A percentile compares a stretch with the other conserved stretches of the same genome.
Conservation (phyloP, 2,329 filamentous ascomycete species). For the Ceratocystis cacaofunesta region DNA sequence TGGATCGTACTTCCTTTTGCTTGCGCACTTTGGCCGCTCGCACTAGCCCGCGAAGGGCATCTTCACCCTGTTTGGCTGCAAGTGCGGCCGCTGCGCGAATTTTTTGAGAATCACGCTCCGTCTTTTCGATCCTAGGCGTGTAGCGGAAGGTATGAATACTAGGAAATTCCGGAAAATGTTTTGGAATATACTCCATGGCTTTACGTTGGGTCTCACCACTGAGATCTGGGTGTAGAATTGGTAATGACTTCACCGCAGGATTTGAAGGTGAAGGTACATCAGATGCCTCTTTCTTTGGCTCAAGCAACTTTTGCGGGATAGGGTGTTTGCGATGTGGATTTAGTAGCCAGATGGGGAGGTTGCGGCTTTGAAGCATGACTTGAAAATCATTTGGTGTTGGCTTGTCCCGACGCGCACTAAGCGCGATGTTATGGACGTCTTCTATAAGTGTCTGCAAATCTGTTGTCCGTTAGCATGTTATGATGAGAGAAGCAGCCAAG, state of each 20-base stretch:
- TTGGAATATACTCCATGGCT: slow-evolving; percentile 40
- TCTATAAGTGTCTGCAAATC: slow-evolving; percentile 36
- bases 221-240: slow-evolving; percentile 38
- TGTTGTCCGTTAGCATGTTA: slow-evolving; percentile 22
- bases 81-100: slow-evolving; percentile 45
- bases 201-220: slow-evolving; percentile 44
- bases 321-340: slow-evolving; percentile 43
- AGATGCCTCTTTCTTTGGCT: slow-evolving; percentile 24
- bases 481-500: slow-evolving; percentile 1
- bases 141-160: slow-evolving; percentile 50
- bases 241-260: slow-evolving; percentile 29
- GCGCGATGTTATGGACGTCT: slow-evolving; percentile 33
- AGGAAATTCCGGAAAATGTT: slow-evolving; percentile 45
- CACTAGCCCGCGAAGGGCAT: slow-evolving; percentile 43
- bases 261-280: not conserved
- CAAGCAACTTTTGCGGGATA: slow-evolving; percentile 28
- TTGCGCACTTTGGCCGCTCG: slow-evolving; percentile 49
- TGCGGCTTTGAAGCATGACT: slow-evolving; percentile 35
- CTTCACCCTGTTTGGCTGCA: slow-evolving; percentile 46
- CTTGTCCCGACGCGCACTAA: slow-evolving; percentile 36
- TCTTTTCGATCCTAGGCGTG: slow-evolving; percentile 33
- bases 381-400: slow-evolving; percentile 45
- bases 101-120: slow-evolving; percentile 38
- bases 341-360: slow-evolving; percentile 36
- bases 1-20: slow-evolving; percentile 46